Percentiles rank a stretch among this genome's conserved stretches.
Evolutionary conservation across 306 rosid genomes (phyloP).

Genomic region (Dicorynia guianensis): DNA sequence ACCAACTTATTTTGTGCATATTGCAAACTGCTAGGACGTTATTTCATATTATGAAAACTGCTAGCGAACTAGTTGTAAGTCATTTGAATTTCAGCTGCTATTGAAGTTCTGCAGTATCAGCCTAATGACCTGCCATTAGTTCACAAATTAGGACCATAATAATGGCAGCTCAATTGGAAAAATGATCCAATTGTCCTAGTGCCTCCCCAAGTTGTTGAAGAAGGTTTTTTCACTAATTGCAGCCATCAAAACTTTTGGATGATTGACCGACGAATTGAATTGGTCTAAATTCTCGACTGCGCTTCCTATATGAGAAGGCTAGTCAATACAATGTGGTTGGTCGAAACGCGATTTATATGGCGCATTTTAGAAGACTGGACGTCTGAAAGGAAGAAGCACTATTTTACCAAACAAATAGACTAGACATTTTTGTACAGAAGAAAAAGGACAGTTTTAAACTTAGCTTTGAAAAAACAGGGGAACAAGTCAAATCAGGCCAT

Average conservation of each 20-base stretch:
- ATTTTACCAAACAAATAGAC: background rate
- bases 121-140: background rate
- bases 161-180: background rate
- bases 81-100: no score
- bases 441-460: background rate
- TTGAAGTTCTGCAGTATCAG: no score
- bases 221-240: background rate
- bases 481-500: no score
- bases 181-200: conserved; percentile 22
- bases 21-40: no score
- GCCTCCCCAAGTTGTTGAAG: background rate
- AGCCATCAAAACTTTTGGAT: conserved; percentile 2
- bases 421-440: conserved; percentile 13
- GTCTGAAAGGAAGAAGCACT: background rate
- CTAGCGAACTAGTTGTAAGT: no score
- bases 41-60: no score
- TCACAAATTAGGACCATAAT: no score
- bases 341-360: background rate
- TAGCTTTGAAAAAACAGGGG: no score
- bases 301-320: background rate
- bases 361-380: background rate
- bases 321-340: conserved; percentile 3
- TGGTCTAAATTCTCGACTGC: conserved; percentile 33
- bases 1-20: no score
- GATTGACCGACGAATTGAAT: conserved; percentile 38